Base-by-base conservation (phyloP, 2,329 filamentous ascomycete genomes). In the Colletotrichum plurivorum region DNA sequence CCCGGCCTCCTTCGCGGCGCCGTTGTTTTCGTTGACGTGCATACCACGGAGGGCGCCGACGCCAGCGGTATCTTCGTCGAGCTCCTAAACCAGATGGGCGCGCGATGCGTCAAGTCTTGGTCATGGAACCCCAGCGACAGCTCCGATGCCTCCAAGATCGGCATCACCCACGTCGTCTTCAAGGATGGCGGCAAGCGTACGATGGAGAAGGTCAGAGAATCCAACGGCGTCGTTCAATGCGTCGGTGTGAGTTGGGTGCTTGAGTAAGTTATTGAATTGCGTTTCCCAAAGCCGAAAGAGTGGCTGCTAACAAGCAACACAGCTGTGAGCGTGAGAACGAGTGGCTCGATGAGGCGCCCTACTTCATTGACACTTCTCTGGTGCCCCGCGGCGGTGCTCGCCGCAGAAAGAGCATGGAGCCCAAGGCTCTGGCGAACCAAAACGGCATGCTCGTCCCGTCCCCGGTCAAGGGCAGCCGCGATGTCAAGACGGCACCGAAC, bases 231-330 rank as follows among this genome's bases (percentile, higher is more conserved):
- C 36, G 93, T 97, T 45, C 90, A 93, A 73, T 97, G 94, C 80
- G 94, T 97, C 63, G 94, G 94, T 57, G 92, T 97, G 54, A 91
- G 90, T 72, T 97, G 94, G 94, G 92, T 96, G 63, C 86, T 97
- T 71, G 94, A 97, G 92, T 94, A 88, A 87, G 91, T 88, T 67
- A 3, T 46, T 62, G 20, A 5, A 13, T n/a, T n/a, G 2, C 46
- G 16, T 48, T 22, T 10, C 8, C 31, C 3, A 4, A 25, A 12
- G n/a, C n/a, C n/a, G 15, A 20, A 43, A 12, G 6, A 15, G 18
- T 58, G 51, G 31, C 31, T 5, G 25, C 49, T 60, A 63, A 18
- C 46, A 5, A 59, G 15, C 13, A 3, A 5, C 5, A 20, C 55
- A 93, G 92, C 73, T 95, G 93, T 74, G 92, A 95, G 78, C 86